Conservation (phyloP, 805 yeast genomes). For the Allodekkera sacchari region DNA sequence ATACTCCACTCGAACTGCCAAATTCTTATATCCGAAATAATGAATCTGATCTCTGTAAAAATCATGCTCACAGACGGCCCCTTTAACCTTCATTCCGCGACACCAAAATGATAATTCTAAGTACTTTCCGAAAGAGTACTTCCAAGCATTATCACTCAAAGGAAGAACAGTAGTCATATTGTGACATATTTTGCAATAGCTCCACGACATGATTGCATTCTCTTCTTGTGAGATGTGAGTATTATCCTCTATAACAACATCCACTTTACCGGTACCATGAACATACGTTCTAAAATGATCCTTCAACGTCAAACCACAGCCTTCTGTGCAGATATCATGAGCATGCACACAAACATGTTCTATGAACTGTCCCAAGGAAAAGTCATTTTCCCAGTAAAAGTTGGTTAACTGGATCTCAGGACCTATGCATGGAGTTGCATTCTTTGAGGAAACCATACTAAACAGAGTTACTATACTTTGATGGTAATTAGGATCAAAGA, state of each 20-base stretch:
- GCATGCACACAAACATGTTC: constrained; percentile 73
- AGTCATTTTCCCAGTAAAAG: constrained; percentile 85
- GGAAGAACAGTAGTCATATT: constrained; percentile 68
- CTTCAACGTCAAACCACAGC: constrained; percentile 60
- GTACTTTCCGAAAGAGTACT: constrained; percentile 87
- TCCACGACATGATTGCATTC: constrained; percentile 81
- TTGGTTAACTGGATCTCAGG: constrained; percentile 82
- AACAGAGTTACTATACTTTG: constrained; percentile 73
- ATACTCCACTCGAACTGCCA: constrained; percentile 74
- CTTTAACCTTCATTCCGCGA: constrained; percentile 46
- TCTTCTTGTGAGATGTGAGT: constrained; percentile 48
- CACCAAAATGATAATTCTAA: constrained; percentile 82
- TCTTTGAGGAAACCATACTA: constrained; percentile 73
- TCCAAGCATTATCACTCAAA: constrained; percentile 83
- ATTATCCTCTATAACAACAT: constrained; percentile 59
- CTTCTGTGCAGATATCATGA: constrained; percentile 62
- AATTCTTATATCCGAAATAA: constrained; percentile 73
- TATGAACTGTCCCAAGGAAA: constrained; percentile 80
- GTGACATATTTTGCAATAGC: constrained; percentile 75
- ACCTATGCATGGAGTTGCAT: constrained; percentile 88
- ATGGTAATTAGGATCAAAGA: constrained; percentile 61
- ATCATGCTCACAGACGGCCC: constrained; percentile 66
- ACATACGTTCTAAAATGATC: constrained; percentile 84
- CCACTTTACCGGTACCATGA: constrained; percentile 79
- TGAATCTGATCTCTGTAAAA: constrained; percentile 74